phyloP scores from a whole-genome alignment of 2,329 filamentous ascomycete genomes.

The Fusarium euwallaceae region DNA sequence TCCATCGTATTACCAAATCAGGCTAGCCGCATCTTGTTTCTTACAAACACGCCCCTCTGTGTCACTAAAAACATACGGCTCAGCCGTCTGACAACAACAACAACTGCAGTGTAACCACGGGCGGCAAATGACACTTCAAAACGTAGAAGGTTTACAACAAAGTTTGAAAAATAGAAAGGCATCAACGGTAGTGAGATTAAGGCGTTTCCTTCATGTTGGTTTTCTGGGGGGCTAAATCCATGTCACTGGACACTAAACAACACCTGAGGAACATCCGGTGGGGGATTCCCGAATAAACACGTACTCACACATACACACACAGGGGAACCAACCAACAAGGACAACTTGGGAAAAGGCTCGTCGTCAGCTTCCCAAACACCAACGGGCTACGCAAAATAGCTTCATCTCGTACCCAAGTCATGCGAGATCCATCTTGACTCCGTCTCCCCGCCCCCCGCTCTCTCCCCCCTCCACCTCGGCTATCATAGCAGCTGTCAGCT shows the following conservation, averaged over 20 bases:
- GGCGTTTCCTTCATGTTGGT: not conserved
- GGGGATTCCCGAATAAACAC: not conserved
- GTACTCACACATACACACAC: not conserved
- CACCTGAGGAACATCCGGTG: not conserved
- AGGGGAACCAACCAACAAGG: not conserved
- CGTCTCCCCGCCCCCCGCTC: not conserved
- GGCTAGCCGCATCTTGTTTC: not conserved
- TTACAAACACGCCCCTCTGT: constrained; percentile 20
- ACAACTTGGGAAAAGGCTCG: not conserved
- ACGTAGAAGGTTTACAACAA: constrained; percentile 16
- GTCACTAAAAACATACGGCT: not conserved
- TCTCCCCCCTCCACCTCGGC: not conserved
- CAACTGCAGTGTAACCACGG: constrained; percentile 36
- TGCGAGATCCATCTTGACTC: not conserved
- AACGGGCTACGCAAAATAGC: not conserved
- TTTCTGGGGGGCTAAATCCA: not conserved
- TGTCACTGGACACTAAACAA: not conserved
- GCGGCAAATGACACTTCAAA: constrained; percentile 23
- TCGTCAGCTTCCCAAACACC: not conserved
- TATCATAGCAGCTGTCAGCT: not conserved
- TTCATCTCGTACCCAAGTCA: not conserved
- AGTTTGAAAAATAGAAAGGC: not conserved
- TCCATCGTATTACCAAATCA: constrained; percentile 30
- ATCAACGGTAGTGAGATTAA: not conserved
- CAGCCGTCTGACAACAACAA: not conserved